These are phyloP conservation scores for Phyllosticta citribraziliensis DNA, from an alignment of 2,329 filamentous ascomycete species.

Conservation along the genomic window DNA sequence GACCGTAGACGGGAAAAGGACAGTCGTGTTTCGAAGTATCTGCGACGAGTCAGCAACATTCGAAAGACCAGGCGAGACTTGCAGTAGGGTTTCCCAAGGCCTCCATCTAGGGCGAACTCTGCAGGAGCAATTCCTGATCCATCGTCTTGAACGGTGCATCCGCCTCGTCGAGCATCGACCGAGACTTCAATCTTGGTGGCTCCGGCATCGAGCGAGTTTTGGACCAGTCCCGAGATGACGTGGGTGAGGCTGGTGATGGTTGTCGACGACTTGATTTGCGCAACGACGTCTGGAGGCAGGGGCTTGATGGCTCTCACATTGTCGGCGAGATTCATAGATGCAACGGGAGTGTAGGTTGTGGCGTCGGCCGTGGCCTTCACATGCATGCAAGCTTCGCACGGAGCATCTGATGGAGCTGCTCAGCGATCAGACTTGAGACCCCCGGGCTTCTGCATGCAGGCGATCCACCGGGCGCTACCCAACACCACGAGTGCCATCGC, in stretches of 20 bases:
- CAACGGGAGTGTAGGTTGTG: background rate
- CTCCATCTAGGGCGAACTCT: conserved; percentile 64
- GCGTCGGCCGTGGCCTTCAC: background rate
- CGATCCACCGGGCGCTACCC: conserved; percentile 6
- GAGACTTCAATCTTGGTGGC: conserved; percentile 59
- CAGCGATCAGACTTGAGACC: conserved; percentile 7
- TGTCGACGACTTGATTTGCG: conserved; percentile 79
- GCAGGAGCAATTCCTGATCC: conserved; percentile 63
- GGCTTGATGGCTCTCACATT: conserved; percentile 43
- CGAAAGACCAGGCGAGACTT: conserved; percentile 21
- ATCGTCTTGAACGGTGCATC: conserved; percentile 75
- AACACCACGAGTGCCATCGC: background rate
- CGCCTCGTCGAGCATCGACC: conserved; percentile 66
- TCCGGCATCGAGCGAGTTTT: conserved; percentile 76
- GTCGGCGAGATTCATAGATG: conserved; percentile 5
- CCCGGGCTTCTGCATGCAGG: conserved; percentile 7
- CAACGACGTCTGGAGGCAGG: conserved; percentile 60
- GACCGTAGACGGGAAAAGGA: conserved; percentile 48
- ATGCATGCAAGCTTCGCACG: background rate
- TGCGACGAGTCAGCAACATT: conserved; percentile 26
- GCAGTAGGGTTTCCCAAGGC: conserved; percentile 67
- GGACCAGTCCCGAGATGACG: conserved; percentile 61
- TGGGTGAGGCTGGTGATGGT: conserved; percentile 63
- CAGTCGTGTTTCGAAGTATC: conserved; percentile 64
- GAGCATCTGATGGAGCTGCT: conserved; percentile 2